Conservation (phyloP, 2,329 filamentous ascomycete genomes). For the Clarireedia monteithiana region DNA sequence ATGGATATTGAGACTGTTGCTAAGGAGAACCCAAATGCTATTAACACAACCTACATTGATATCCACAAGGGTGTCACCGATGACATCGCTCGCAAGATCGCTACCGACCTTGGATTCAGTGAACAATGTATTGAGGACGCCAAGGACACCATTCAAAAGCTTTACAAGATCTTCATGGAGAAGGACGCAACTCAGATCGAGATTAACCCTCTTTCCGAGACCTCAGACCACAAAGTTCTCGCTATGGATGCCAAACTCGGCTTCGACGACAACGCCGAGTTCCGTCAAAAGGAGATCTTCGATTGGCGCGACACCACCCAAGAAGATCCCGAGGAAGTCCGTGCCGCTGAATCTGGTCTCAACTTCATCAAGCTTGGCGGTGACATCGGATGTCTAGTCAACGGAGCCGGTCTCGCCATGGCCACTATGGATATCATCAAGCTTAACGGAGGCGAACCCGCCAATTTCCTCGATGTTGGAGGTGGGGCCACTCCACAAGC, state of each 20-base stretch:
- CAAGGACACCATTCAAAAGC: constrained; percentile 94
- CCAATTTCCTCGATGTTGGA: constrained; percentile 98
- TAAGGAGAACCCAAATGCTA: constrained; percentile 94
- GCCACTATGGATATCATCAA: constrained; percentile 99
- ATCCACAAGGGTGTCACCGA: constrained; percentile 94
- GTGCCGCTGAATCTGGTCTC: constrained; percentile 85
- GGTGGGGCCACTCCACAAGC: constrained; percentile 94
- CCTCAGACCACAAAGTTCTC: constrained; percentile 93
- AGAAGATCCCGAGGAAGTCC: constrained; percentile 96
- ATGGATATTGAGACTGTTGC: constrained; percentile 99
- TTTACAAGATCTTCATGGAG: constrained; percentile 98
- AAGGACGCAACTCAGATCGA: constrained; percentile 99
- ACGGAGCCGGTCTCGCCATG: constrained; percentile 98
- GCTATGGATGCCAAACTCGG: constrained; percentile 99
- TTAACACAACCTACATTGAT: constrained; percentile 87
- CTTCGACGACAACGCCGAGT: constrained; percentile 98
- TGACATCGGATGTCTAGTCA: constrained; percentile 98
- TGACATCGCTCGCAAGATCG: constrained; percentile 85
- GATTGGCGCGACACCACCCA: constrained; percentile 88
- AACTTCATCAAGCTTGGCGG: constrained; percentile 99
- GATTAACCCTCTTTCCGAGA: constrained; percentile 98
- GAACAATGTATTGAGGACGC: constrained; percentile 95
- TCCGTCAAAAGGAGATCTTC: constrained; percentile 96
- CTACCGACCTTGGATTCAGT: constrained; percentile 89
- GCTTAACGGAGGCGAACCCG: constrained; percentile 90